phyloP scores from a whole-genome alignment of 73 alveolate genomes.

The Paramecium biaurelia region DNA sequence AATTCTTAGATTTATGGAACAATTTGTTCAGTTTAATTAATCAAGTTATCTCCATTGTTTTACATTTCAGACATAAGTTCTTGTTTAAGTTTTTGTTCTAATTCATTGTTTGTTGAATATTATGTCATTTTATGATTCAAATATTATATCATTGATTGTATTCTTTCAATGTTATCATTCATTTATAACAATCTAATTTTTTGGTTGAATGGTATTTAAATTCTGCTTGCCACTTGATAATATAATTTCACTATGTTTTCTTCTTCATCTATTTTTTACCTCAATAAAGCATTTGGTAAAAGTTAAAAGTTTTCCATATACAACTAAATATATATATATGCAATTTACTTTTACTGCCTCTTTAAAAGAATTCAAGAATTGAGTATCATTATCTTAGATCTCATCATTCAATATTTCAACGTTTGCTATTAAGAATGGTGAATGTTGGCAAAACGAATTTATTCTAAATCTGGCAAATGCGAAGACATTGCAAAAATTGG shows the following conservation, averaged over 20 bases:
- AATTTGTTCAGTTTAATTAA: not conserved
- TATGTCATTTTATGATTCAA: not conserved
- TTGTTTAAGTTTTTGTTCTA: not conserved
- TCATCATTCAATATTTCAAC: slow-evolving; percentile 26
- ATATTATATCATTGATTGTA: not conserved
- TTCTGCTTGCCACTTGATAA: not conserved
- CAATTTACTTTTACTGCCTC: not conserved
- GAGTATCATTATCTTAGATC: not conserved
- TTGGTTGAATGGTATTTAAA: not conserved
- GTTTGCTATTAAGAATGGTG: slow-evolving; percentile 12
- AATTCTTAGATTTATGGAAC: not conserved
- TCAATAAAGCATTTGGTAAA: not conserved
- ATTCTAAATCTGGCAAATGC: slow-evolving; percentile 33
- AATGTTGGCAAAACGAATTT: not conserved
- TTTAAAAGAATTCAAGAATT: not conserved
- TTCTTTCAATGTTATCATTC: not conserved
- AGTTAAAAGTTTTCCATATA: slow-evolving; percentile 7
- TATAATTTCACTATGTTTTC: not conserved
- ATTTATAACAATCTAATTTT: not conserved
- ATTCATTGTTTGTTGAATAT: not conserved
- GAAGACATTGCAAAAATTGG: not conserved
- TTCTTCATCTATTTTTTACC: not conserved
- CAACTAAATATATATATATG: not conserved
- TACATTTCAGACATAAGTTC: slow-evolving; percentile 2
- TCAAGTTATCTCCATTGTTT: not conserved